A percentile compares a stretch with the other conserved stretches of the same genome.
Conservation (phyloP, 2,329 filamentous ascomycete genomes). For the Penicillium decumbens region DNA sequence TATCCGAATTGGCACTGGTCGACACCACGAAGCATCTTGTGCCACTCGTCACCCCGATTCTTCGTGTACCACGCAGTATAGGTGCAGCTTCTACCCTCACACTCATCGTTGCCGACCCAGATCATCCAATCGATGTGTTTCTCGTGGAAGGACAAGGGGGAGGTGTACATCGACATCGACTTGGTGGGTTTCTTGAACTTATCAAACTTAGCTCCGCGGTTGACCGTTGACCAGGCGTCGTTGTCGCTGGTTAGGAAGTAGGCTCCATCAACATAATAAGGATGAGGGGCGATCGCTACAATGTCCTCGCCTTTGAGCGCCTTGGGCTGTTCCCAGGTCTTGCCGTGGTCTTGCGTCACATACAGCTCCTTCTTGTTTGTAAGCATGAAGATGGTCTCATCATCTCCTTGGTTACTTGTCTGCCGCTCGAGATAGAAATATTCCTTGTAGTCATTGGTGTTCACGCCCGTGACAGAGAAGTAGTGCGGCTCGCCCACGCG, state of each 20-base stretch:
- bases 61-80: conserved; percentile 69
- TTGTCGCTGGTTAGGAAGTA: conserved; percentile 73
- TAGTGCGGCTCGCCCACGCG: conserved; percentile 51
- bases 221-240: conserved; percentile 71
- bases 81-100: conserved; percentile 63
- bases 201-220: conserved; percentile 65
- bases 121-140: conserved; percentile 84
- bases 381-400: conserved; percentile 68
- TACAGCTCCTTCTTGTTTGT: conserved; percentile 60
- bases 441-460: conserved; percentile 35
- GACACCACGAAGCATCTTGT: conserved; percentile 67
- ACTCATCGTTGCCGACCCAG: conserved; percentile 72
- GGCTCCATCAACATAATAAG: conserved; percentile 75
- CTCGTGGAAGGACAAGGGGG: conserved; percentile 74
- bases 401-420: conserved; percentile 57
- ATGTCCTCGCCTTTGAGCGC: conserved; percentile 64
- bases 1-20: conserved; percentile 83
- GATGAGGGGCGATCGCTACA: conserved; percentile 67
- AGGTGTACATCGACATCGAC: conserved; percentile 30
- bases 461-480: conserved; percentile 53
- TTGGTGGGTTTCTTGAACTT: conserved; percentile 41
- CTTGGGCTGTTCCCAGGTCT: conserved; percentile 66
- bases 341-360: conserved; percentile 80
- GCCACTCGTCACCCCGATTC: conserved; percentile 77
- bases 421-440: conserved; percentile 76